Conservation (phyloP, 1,284 basidiomycete genomes). For the Ceratobasidium papillatum region DNA sequence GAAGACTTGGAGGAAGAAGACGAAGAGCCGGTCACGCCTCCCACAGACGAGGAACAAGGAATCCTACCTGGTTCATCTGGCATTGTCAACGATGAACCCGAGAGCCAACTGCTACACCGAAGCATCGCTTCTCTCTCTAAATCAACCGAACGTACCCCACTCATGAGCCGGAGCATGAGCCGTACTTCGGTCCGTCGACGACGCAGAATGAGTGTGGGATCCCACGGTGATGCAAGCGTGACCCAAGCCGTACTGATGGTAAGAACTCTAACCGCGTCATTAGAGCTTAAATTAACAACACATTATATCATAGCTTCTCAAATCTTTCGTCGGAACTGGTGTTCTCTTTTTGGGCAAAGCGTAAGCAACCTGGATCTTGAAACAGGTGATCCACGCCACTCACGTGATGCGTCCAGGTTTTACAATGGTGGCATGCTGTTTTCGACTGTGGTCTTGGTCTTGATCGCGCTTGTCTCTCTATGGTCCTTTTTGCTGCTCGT, state of each 20-base stretch:
- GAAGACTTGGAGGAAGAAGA: constrained; percentile 91
- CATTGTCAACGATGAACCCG: constrained; percentile 28
- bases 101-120: constrained; percentile 35
- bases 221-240: constrained; percentile 84
- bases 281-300: constrained; percentile 17
- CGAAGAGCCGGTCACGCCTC: constrained; percentile 56
- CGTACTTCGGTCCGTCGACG: constrained; percentile 30
- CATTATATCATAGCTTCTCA: constrained; percentile 72
- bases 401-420: constrained; percentile 65
- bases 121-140: constrained; percentile 37
- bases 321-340: constrained; percentile 97
- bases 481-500: constrained; percentile 95
- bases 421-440: constrained; percentile 96
- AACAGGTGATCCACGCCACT: constrained; percentile 35
- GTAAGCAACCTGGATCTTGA: constrained; percentile 55
- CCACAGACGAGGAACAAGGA: constrained; percentile 62
- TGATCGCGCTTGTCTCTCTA: constrained; percentile 88
- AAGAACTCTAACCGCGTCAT: constrained; percentile 46
- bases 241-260: constrained; percentile 93
- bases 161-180: constrained; percentile 38
- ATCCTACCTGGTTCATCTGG: constrained; percentile 17
- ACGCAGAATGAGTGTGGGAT: constrained; percentile 53
- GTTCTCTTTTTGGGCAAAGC: constrained; percentile 96
- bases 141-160: constrained; percentile 24
- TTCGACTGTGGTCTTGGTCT: constrained; percentile 79